Evolutionary conservation across 441 rosid species (phyloP).

Genomic region (Francoa sonchifolia): DNA sequence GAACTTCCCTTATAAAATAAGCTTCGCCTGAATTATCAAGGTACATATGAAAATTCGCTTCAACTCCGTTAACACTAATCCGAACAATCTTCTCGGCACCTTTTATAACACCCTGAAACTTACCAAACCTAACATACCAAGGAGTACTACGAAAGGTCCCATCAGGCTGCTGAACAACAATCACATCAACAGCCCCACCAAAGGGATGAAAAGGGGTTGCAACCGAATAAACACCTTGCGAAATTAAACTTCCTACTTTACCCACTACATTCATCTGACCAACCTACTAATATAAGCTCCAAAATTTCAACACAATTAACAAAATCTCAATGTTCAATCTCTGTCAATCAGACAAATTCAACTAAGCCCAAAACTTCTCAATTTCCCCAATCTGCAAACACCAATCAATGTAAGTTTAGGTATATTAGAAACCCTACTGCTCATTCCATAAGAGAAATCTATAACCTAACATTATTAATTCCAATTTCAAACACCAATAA

Average conservation of each 20-base stretch:
- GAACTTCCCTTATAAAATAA: constrained; percentile 60
- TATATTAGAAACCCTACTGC: too few relatives aligned
- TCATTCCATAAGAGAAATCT: too few relatives aligned
- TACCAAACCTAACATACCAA: constrained; percentile 87
- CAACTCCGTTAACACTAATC: constrained; percentile 58
- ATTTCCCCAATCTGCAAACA: too few relatives aligned
- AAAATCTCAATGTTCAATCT: not conserved
- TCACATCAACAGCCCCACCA: constrained; percentile 87
- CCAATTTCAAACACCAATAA: too few relatives aligned
- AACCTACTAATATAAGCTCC: constrained; percentile 11
- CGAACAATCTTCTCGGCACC: constrained; percentile 69
- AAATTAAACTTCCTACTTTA: constrained; percentile 66
- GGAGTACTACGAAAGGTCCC: constrained; percentile 72
- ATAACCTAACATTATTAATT: too few relatives aligned
- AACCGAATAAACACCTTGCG: constrained; percentile 80
- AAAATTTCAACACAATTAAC: constrained; percentile 5
- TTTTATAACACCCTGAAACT: constrained; percentile 85
- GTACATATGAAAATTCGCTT: constrained; percentile 72
- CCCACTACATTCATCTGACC: constrained; percentile 76
- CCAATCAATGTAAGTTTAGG: too few relatives aligned
- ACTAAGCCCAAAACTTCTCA: too few relatives aligned
- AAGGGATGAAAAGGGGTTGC: constrained; percentile 92
- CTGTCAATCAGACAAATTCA: too few relatives aligned
- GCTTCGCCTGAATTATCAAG: constrained; percentile 92
- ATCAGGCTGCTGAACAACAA: constrained; percentile 78